These are phyloP conservation scores for Clarireedia homoeocarpa DNA, from an alignment of 2,329 filamentous ascomycete genomes.

Conservation along the genomic window DNA sequence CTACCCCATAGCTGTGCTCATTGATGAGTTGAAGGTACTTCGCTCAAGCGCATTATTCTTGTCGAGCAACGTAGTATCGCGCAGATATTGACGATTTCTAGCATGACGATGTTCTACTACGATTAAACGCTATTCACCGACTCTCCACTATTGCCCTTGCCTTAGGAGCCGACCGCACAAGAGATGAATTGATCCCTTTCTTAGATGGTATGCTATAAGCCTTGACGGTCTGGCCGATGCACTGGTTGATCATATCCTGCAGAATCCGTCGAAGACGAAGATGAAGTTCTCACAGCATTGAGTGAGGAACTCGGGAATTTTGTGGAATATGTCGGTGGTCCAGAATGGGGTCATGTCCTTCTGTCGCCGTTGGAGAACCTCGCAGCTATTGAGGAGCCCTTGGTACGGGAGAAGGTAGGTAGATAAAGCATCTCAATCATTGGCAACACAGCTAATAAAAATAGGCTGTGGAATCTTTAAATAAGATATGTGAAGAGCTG, in stretches of 20 bases:
- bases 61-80: constrained; percentile 2
- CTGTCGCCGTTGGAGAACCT: constrained; percentile 96
- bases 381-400: constrained; percentile 94
- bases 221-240: background rate
- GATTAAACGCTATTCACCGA: constrained; percentile 96
- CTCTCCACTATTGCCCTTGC: constrained; percentile 97
- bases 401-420: constrained; percentile 91
- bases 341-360: constrained; percentile 90
- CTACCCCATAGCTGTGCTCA: constrained; percentile 98
- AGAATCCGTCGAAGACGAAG: constrained; percentile 99
- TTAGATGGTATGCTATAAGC: constrained; percentile 71
- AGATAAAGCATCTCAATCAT: background rate
- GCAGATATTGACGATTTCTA: constrained; percentile 34
- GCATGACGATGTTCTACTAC: constrained; percentile 97
- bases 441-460: constrained; percentile 13
- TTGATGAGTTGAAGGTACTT: constrained; percentile 95
- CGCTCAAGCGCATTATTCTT: background rate
- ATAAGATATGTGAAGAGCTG: constrained; percentile 95
- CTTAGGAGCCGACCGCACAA: constrained; percentile 88
- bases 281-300: constrained; percentile 92
- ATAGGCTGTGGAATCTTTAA: constrained; percentile 94
- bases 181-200: constrained; percentile 97
- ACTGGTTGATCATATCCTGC: constrained; percentile 29
- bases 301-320: constrained; percentile 96
- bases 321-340: constrained; percentile 93